Evolutionary conservation across 805 yeast genomes (phyloP).

Genomic region (Candida manassasensis): DNA sequence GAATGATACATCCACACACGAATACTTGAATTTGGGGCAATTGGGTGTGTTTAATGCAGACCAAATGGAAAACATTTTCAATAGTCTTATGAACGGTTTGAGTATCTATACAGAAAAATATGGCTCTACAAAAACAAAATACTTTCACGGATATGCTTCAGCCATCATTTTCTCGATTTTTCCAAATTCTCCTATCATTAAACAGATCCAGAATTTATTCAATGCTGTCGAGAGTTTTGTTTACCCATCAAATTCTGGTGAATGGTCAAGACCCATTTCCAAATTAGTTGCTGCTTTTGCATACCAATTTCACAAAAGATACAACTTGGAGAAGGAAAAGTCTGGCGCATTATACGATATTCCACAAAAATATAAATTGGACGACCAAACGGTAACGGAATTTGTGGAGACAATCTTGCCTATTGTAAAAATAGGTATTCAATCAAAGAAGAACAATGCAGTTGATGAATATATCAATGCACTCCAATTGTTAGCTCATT

Average conservation of each 20-base stretch:
- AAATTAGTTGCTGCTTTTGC: constrained; percentile 59
- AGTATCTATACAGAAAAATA: constrained; percentile 47
- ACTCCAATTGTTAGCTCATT: constrained; percentile 58
- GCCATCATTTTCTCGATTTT: constrained; percentile 58
- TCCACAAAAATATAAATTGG: constrained; percentile 29
- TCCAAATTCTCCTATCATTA: constrained; percentile 47
- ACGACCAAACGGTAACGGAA: constrained; percentile 25
- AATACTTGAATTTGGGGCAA: constrained; percentile 32
- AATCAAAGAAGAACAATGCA: constrained; percentile 59
- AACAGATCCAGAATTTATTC: constrained; percentile 49
- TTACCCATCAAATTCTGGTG: constrained; percentile 91
- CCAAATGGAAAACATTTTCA: constrained; percentile 59
- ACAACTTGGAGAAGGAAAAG: constrained; percentile 42
- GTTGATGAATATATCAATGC: constrained; percentile 56
- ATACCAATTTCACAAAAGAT: constrained; percentile 56
- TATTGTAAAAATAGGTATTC: constrained; percentile 63
- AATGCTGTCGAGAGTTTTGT: constrained; percentile 73
- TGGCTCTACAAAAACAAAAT: constrained; percentile 37
- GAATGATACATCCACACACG: constrained; percentile 10
- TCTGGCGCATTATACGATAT: constrained; percentile 21
- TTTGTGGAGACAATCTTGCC: constrained; percentile 55
- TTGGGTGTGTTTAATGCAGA: constrained; percentile 61
- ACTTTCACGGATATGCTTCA: constrained; percentile 40
- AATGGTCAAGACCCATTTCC: constrained; percentile 75
- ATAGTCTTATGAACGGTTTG: constrained; percentile 43